phyloP scores from a whole-genome alignment of 805 yeast species.

The Saturnispora gosingensis region DNA sequence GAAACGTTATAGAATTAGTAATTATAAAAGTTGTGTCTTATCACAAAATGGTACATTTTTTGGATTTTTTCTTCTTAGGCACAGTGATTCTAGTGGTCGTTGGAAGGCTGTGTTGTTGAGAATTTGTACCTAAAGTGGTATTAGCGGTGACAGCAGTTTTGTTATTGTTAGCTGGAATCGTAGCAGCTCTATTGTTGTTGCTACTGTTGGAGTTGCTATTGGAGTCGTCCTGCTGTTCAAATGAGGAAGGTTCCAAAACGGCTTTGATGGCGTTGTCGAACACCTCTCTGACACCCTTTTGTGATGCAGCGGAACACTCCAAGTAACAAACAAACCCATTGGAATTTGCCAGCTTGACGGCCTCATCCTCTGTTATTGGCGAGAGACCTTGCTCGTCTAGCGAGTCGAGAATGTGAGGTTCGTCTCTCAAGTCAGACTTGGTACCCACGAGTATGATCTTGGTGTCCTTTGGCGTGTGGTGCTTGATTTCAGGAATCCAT shows the following conservation, averaged over 20 bases:
- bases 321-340: slow-evolving; percentile 64
- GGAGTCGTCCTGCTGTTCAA: not conserved
- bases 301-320: slow-evolving; percentile 89
- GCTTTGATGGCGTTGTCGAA: slow-evolving; percentile 75
- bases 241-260: slow-evolving; percentile 34
- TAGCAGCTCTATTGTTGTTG: not conserved
- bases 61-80: slow-evolving; percentile 32
- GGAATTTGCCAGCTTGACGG: slow-evolving; percentile 56
- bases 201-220: not conserved
- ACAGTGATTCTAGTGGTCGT: slow-evolving; percentile 10
- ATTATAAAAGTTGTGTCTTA: not conserved
- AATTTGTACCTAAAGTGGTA: not conserved
- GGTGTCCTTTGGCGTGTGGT: slow-evolving; percentile 67
- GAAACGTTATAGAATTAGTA: slow-evolving; percentile 5
- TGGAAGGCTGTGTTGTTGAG: not conserved
- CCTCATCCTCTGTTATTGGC: slow-evolving; percentile 58
- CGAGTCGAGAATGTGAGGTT: slow-evolving; percentile 62
- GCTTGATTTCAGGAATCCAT: slow-evolving; percentile 81
- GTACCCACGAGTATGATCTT: slow-evolving; percentile 76
- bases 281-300: slow-evolving; percentile 74
- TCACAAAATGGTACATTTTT: slow-evolving; percentile 41
- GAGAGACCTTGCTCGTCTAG: slow-evolving; percentile 50
- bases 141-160: slow-evolving; percentile 10
- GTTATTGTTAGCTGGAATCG: not conserved
- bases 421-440: slow-evolving; percentile 79